Evolutionary conservation across 768 basidiomycete genomes (phyloP), one percentile per base, ranked within the genome.

Genomic region (Lentinula edodes): DNA sequence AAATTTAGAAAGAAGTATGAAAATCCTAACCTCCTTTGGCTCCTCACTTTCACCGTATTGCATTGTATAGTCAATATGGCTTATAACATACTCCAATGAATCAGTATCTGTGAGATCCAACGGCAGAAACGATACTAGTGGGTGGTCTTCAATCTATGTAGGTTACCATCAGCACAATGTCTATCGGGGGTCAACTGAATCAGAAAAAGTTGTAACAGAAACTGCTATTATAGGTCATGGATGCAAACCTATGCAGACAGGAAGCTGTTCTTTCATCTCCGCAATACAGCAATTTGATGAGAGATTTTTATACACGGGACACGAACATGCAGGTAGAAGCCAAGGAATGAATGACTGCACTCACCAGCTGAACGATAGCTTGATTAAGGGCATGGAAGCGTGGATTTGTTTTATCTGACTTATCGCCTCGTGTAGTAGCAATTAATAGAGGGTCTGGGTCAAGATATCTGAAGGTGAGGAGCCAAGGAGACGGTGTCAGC

Each of bases 1-100:
- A 68, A 56, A 61, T 52, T 53, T n/a, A 2, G 28, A 41, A 60
- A 52, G 53, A 43, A 45, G 20, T 18, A 60, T 13, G 36, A 46
- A 46, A 52, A 61, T 36, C 35, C 79, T 61, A 68, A 90, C 91
- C 85, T 93, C 93, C 79, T 90, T 94, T 15, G 96, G 95, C 70
- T 99, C 96, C 71, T 99, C 96, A 62, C 95, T 93, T 76, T 98
- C 96, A 38, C 96, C 96, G 68, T 97, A 99, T 71, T 99, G 97
- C 87, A 99, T 95, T 61, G 93, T 90, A 68, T 93, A 96, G 76
- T 99, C 97, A 58, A 99, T 91, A 72, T 99, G 95, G 71, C 93
- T 95, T 62, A 99, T 80, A 9, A 98, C 87, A 2, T 85, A 88
- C 69, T 93, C 91, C 57, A 99, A 80, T 0, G 94, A 95, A 67